Evolutionary conservation across 345 rosid species (phyloP).

Genomic region (Pistacia integerrima): DNA sequence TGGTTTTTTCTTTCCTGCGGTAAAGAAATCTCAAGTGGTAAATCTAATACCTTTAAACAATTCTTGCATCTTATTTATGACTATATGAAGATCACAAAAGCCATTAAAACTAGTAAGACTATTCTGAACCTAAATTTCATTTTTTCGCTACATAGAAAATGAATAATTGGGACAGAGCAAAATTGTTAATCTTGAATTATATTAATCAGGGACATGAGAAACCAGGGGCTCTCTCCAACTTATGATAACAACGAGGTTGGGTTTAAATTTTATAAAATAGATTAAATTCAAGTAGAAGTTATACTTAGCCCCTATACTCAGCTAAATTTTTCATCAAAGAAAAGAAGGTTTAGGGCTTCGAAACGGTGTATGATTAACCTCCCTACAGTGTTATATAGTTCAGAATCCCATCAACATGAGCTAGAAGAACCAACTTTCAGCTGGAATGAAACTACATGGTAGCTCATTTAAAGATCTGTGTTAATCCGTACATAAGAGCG

Average conservation of each 20-base stretch:
- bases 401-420: neutral
- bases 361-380: neutral
- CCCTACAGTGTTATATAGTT: neutral
- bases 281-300: too few relatives aligned
- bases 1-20: neutral
- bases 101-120: neutral
- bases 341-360: neutral
- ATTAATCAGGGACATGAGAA: neutral
- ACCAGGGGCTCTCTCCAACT: neutral
- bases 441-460: slow-evolving; percentile 5
- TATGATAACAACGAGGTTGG: neutral
- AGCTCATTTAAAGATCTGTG: slow-evolving; percentile 11
- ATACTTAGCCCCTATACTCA: neutral
- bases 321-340: neutral
- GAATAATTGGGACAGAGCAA: neutral
- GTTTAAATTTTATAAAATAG: neutral
- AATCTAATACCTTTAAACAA: neutral
- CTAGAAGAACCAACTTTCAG: slow-evolving; percentile 11
- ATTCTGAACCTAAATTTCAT: neutral
- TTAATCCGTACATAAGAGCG: neutral
- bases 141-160: neutral
- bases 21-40: neutral
- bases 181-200: neutral
- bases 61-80: neutral
- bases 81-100: neutral